phyloP scores from a whole-genome alignment of 192 early-diverging fungal genomes.

The Coemansia sp. region DNA sequence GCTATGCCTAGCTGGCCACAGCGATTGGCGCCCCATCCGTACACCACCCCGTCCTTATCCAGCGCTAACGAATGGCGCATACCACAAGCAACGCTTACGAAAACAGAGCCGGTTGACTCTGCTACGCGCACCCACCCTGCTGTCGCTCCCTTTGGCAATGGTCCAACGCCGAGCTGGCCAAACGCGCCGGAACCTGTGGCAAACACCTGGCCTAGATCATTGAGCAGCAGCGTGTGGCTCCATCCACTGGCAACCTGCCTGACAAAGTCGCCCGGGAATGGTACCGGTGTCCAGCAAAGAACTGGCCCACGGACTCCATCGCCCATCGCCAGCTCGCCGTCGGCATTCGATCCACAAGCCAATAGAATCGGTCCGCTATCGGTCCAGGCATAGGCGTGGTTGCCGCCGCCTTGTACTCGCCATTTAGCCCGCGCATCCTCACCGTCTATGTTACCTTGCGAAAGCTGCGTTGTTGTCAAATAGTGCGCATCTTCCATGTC shows the following conservation, averaged over 20 bases:
- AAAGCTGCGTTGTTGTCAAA: conserved; percentile 6
- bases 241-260: conserved; percentile 46
- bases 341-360: conserved; percentile 35
- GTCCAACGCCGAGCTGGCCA: conserved; percentile 31
- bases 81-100: conserved; percentile 63
- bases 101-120: not conserved
- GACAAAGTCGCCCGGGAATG: conserved; percentile 10
- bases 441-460: not conserved
- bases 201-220: conserved; percentile 18
- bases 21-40: conserved; percentile 68
- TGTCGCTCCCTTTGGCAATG: not conserved
- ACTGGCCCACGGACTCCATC: not conserved
- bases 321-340: conserved; percentile 36
- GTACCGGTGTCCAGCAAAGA: conserved; percentile 21
- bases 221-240: conserved; percentile 49
- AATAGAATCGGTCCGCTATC: conserved; percentile 17
- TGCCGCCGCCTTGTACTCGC: conserved; percentile 42
- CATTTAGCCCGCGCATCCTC: not conserved
- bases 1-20: conserved; percentile 62
- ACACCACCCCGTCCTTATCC: conserved; percentile 43
- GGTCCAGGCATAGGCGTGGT: conserved; percentile 45
- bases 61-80: conserved; percentile 66
- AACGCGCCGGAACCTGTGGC: conserved; percentile 29
- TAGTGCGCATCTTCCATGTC: conserved; percentile 31
- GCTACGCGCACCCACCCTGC: not conserved